Base-by-base conservation (phyloP, 352 stramenopile species). In the Blastocystis sp. region DNA sequence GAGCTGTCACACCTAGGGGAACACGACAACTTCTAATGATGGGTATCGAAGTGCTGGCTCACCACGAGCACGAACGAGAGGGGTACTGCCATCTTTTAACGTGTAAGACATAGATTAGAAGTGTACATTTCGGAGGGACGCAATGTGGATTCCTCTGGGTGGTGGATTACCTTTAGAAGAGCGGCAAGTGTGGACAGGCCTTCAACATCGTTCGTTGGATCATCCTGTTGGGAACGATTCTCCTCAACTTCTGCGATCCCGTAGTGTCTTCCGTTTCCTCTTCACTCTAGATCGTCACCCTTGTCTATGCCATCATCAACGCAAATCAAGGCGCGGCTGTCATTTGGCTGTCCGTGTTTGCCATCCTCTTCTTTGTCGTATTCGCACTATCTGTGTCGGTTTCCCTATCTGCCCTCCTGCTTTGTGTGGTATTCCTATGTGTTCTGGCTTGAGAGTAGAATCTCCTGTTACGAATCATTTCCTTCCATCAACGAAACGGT, bases 21-120 rank as follows among this genome's bases (percentile, higher is more conserved):
- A 85, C 74, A 9, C 51, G 60, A 24, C 31, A 63, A 29, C 31
- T 85, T 16, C 24, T 85, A 12, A 66, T 85, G 51, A 39, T 85
- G 74, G 74, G 74, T 60, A 85, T 85, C 19, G 74, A 85, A 37
- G 45, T 85, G 26, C 55, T 85, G 19, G 74, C 74, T 31, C 74
- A 85, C 41, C 74, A 63, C 19, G 74, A 85, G n/a, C 55, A 59
- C 0, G 74, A 85, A 69, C 35, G 41, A 33, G 74, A 85, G 29
- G 74, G 74, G 74, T 85, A 67, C 26, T 55, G n/a, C 1, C 0
- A 37, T 37, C 6, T 33, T 16, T 3, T 70, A 19, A 59, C 26
- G 0, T 55, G 9, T 66, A 10, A 67, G 12, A 26, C n/a, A 35
- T 69, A 85, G 74, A 69, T 55, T 85, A 2, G 74, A 85, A 33